Conservation (phyloP, 2,329 filamentous ascomycete species). For the Achaetomium macrosporum region DNA sequence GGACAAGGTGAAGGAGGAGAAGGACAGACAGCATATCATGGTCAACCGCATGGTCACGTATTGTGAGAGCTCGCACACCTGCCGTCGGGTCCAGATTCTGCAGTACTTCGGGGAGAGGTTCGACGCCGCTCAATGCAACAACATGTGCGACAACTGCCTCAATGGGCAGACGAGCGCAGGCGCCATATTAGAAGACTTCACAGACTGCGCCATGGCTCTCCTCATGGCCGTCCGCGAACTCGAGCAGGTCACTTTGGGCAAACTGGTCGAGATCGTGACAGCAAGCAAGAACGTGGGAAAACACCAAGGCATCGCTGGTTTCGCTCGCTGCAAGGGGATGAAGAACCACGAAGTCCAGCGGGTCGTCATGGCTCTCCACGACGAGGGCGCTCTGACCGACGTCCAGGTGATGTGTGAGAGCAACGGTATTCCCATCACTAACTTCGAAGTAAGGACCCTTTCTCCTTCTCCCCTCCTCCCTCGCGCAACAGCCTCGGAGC, state of each 20-base stretch:
- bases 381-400: slow-evolving; percentile 68
- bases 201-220: slow-evolving; percentile 64
- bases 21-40: slow-evolving; percentile 79
- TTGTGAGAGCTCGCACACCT: slow-evolving; percentile 84
- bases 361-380: slow-evolving; percentile 70
- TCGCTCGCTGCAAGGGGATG: slow-evolving; percentile 63
- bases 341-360: slow-evolving; percentile 74
- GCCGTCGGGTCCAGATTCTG: slow-evolving; percentile 79
- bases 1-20: slow-evolving; percentile 64
- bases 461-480: no score
- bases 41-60: slow-evolving; percentile 77
- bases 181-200: slow-evolving; percentile 73
- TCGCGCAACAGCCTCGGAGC: no score
- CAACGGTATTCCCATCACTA: slow-evolving; percentile 65
- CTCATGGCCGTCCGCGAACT: slow-evolving; percentile 60
- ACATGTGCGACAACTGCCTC: slow-evolving; percentile 83
- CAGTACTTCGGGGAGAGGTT: slow-evolving; percentile 93
- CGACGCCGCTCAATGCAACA: slow-evolving; percentile 61
- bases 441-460: slow-evolving; percentile 56
- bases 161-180: slow-evolving; percentile 47
- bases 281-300: slow-evolving; percentile 58
- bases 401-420: slow-evolving; percentile 57
- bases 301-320: slow-evolving; percentile 50
- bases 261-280: slow-evolving; percentile 79
- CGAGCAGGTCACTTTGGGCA: slow-evolving; percentile 62